These are phyloP conservation scores for Diplodia intermedia DNA, from an alignment of 2,329 filamentous ascomycete genomes.

Conservation along the genomic window DNA sequence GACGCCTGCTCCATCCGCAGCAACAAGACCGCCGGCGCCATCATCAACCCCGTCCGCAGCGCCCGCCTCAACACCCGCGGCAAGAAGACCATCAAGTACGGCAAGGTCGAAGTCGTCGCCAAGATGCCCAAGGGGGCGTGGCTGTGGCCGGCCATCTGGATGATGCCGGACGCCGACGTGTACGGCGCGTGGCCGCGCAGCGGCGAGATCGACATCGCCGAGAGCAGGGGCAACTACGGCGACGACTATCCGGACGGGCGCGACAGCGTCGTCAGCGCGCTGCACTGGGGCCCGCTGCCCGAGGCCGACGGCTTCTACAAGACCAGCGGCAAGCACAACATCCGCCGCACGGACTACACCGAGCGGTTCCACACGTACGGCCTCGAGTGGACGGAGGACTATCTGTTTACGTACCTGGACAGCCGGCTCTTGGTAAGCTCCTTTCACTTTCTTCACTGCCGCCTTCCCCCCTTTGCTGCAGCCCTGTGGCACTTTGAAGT, in stretches of 20 bases:
- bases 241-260: slow-evolving; percentile 51
- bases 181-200: slow-evolving; percentile 58
- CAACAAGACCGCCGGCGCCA: slow-evolving; percentile 55
- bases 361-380: slow-evolving; percentile 60
- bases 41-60: slow-evolving; percentile 59
- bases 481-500: background rate
- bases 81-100: slow-evolving; percentile 45
- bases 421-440: slow-evolving; percentile 43
- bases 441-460: background rate
- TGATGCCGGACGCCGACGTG: slow-evolving; percentile 25
- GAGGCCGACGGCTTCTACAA: slow-evolving; percentile 42
- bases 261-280: slow-evolving; percentile 53
- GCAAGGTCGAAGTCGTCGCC: slow-evolving; percentile 61
- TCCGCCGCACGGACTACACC: slow-evolving; percentile 41
- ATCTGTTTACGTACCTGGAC: slow-evolving; percentile 63
- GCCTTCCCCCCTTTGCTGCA: background rate
- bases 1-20: slow-evolving; percentile 50
- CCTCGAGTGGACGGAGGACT: slow-evolving; percentile 61
- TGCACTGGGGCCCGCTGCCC: slow-evolving; percentile 56
- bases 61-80: slow-evolving; percentile 58
- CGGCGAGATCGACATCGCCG: slow-evolving; percentile 63
- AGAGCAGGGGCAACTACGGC: slow-evolving; percentile 56
- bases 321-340: slow-evolving; percentile 37
- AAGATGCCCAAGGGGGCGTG: slow-evolving; percentile 61
- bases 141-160: slow-evolving; percentile 48